Evolutionary conservation across 164 flowering plant genomes (phyloP), one percentile per base, ranked within the genome.

Genomic region (Tetrastigma voinierianum): DNA sequence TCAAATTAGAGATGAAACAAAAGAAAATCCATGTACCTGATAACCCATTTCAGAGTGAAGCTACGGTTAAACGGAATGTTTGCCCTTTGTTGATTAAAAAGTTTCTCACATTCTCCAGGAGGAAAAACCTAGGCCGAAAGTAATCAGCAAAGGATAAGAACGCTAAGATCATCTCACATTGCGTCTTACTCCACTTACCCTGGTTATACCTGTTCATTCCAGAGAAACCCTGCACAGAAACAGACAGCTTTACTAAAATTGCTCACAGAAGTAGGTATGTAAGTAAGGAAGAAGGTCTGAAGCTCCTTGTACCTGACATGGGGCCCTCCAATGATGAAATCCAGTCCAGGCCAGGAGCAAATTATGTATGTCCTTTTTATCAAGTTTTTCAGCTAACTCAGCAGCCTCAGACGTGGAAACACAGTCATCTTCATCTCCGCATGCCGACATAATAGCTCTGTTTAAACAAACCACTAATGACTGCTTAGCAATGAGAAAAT

Each of bases 31-130:
- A 25, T 25, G 40, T 77, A 92, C 99, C 99, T 95, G 99, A 74
- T 95, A 95, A 14, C 99, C 99, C 97, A 95, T 95, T 77, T 95
- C 92, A 93, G 40, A 94, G 92, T 10, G 98, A 94, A 49, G 98
- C 92, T 32, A 94, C 45, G 55, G 97, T 82, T 66, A 91, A 64
- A 10, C 97, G 88, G 71, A 94, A 94, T 4, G 98, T 94, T 77
- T 90, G 97, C 48, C 97, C 97, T 74, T 90, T 93, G 74, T 94
- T 94, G 81, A 94, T 90, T 10, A 92, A 86, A 81, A 77, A 90
- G 72, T 84, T 95, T 70, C 98, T 71, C 40, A 95, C 97, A 69
- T 95, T 95, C 87, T 95, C 98, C 19, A 95, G 68, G 21, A 90
- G 90, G 67, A 95, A 90, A 63, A 56, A 95, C 61, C 69, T 95